A percentile compares a stretch with the other conserved stretches of the same genome.
phyloP scores from a whole-genome alignment of 176 grass and related monocot genomes.

The Rhipidocladum racemiflorum region DNA sequence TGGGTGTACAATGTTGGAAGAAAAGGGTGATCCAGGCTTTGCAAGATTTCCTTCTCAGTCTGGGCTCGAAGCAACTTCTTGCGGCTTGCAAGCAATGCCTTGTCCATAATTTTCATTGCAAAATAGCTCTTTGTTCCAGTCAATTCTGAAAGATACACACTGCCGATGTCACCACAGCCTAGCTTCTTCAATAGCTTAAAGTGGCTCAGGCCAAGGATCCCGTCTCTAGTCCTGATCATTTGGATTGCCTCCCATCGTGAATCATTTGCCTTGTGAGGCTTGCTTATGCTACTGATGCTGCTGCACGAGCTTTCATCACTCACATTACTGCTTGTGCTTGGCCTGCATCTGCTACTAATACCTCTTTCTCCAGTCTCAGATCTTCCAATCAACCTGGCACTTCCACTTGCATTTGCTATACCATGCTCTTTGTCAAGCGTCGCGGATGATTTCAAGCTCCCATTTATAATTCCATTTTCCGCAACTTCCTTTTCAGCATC shows the following conservation, averaged over 20 bases:
- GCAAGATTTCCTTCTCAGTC: conserved; percentile 80
- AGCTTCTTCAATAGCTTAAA: conserved; percentile 72
- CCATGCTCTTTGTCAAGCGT: conserved; percentile 22
- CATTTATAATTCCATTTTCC: not conserved
- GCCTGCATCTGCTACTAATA: conserved; percentile 50
- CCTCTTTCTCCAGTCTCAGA: conserved; percentile 49
- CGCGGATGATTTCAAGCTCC: conserved; percentile 32
- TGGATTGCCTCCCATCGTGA: conserved; percentile 80
- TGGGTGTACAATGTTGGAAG: conserved; percentile 74
- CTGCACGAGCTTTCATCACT: conserved; percentile 79
- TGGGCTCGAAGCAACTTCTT: conserved; percentile 79
- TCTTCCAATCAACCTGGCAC: conserved; percentile 34
- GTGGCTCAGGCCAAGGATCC: conserved; percentile 62
- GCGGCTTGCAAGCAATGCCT: conserved; percentile 56
- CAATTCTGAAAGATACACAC: conserved; percentile 77
- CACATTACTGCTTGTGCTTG: conserved; percentile 57
- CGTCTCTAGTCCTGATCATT: conserved; percentile 43
- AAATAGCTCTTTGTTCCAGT: conserved; percentile 76
- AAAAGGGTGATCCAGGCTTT: conserved; percentile 76
- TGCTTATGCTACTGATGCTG: conserved; percentile 58
- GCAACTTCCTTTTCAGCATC: conserved; percentile 45
- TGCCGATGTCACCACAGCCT: conserved; percentile 82
- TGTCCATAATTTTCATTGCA: conserved; percentile 90
- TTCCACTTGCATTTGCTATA: conserved; percentile 38
- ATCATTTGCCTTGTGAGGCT: conserved; percentile 79